phyloP scores from a whole-genome alignment of 805 yeast genomes.

The Lachancea sp. region DNA sequence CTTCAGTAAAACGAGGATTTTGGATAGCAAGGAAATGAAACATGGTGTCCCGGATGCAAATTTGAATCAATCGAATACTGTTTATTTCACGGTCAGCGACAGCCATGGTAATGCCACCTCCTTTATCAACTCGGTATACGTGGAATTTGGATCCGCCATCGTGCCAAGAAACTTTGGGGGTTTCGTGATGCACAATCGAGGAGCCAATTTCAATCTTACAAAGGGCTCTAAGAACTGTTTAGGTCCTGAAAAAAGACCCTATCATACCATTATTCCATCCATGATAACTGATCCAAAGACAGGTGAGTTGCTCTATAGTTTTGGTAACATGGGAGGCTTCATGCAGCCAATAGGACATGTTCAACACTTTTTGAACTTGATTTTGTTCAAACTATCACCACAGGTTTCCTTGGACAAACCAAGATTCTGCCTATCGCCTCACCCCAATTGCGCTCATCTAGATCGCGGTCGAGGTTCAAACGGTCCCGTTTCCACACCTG shows the following conservation, averaged over 20 bases:
- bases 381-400: slow-evolving; percentile 56
- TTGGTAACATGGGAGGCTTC: slow-evolving; percentile 82
- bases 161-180: slow-evolving; percentile 49
- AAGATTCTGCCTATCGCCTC: slow-evolving; percentile 57
- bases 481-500: slow-evolving; percentile 56
- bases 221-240: slow-evolving; percentile 52
- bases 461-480: slow-evolving; percentile 56
- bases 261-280: slow-evolving; percentile 81
- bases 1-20: slow-evolving; percentile 37
- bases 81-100: slow-evolving; percentile 60
- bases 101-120: slow-evolving; percentile 73
- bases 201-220: slow-evolving; percentile 62
- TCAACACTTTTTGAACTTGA: slow-evolving; percentile 64
- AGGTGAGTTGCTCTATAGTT: slow-evolving; percentile 54
- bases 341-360: slow-evolving; percentile 84
- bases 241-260: slow-evolving; percentile 67
- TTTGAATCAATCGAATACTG: slow-evolving; percentile 59
- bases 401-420: slow-evolving; percentile 75
- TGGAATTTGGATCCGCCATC: slow-evolving; percentile 64
- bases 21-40: slow-evolving; percentile 38
- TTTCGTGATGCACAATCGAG: slow-evolving; percentile 69
- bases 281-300: slow-evolving; percentile 48
- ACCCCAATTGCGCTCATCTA: slow-evolving; percentile 35
- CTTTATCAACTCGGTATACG: slow-evolving; percentile 69
- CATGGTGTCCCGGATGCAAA: slow-evolving; percentile 54